A percentile compares a stretch with the other conserved stretches of the same genome.
Conservation (phyloP, 2,329 filamentous ascomycete genomes). For the Exophiala mesophila region DNA sequence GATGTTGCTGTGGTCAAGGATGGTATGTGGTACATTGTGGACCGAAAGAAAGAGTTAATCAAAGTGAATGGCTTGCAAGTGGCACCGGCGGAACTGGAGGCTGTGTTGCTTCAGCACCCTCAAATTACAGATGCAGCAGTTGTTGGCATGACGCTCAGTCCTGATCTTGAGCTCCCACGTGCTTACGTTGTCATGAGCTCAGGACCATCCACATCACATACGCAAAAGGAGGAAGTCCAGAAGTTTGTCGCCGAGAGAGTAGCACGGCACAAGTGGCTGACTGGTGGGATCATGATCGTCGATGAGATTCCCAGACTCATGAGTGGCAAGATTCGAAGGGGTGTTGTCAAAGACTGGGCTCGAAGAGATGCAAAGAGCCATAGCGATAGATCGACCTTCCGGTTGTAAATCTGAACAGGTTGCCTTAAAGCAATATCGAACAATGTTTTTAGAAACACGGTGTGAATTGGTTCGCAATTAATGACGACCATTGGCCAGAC, state of each 20-base stretch:
- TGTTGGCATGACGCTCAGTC: slow-evolving; percentile 41
- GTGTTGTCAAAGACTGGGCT: slow-evolving; percentile 53
- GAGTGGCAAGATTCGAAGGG: slow-evolving; percentile 55
- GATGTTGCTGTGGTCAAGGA: slow-evolving; percentile 68
- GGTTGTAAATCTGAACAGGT: too few species aligned
- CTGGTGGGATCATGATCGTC: slow-evolving; percentile 50
- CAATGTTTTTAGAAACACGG: too few species aligned
- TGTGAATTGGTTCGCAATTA: too few species aligned
- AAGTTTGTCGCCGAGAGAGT: slow-evolving; percentile 43
- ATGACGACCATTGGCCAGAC: too few species aligned
- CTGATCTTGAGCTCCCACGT: slow-evolving; percentile 39
- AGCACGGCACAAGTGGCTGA: slow-evolving; percentile 49
- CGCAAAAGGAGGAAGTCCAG: slow-evolving; percentile 35
- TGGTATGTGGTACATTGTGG: slow-evolving; percentile 55
- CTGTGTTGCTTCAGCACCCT: slow-evolving; percentile 48
- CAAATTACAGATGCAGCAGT: slow-evolving; percentile 52
- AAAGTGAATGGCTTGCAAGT: slow-evolving; percentile 58
- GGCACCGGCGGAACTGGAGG: slow-evolving; percentile 55
- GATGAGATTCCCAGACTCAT: slow-evolving; percentile 54
- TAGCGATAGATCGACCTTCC: too few species aligned
- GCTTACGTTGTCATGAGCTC: slow-evolving; percentile 56
- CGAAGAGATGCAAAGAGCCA: slow-evolving; percentile 43
- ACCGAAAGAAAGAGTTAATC: slow-evolving; percentile 48
- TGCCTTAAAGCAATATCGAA: too few species aligned
- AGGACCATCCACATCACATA: slow-evolving; percentile 41